A percentile compares a stretch with the other conserved stretches of the same genome.
These are phyloP conservation scores for Naganishia onofrii DNA, from an alignment of 768 basidiomycete genomes.

Conservation along the genomic window DNA sequence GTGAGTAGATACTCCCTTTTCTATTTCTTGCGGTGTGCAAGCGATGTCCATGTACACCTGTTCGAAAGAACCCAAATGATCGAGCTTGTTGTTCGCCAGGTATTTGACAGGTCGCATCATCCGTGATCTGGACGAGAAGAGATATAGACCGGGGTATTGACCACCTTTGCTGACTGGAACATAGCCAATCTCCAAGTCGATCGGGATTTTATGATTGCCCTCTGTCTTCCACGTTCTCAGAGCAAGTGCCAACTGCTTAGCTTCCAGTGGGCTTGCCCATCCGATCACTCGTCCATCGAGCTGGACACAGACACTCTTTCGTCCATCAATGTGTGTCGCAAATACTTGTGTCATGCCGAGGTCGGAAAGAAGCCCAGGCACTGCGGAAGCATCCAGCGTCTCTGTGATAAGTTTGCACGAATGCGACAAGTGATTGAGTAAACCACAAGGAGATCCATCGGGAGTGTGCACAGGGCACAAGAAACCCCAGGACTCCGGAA, in stretches of 20 bases:
- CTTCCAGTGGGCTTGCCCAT: constrained; percentile 75
- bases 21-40: constrained; percentile 79
- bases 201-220: constrained; percentile 70
- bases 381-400: constrained; percentile 69
- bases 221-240: constrained; percentile 95
- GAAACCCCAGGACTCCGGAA: constrained; percentile 99
- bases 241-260: constrained; percentile 74
- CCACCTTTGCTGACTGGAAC: constrained; percentile 87
- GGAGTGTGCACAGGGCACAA: constrained; percentile 98
- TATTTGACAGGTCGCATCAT: constrained; percentile 99
- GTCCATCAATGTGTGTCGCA: constrained; percentile 73
- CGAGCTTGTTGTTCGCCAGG: constrained; percentile 75
- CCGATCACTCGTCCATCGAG: constrained; percentile 94
- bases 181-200: constrained; percentile 90
- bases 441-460: constrained; percentile 94
- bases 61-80: constrained; percentile 93
- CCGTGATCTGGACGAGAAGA: constrained; percentile 79
- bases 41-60: constrained; percentile 99
- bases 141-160: constrained; percentile 91
- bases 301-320: constrained; percentile 79
- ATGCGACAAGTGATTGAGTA: constrained; percentile 92
- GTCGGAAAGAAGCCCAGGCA: constrained; percentile 74
- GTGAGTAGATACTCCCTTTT: constrained; percentile 72
- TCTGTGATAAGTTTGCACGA: constrained; percentile 85
- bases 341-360: constrained; percentile 95